A percentile compares a stretch with the other conserved stretches of the same genome.
Conservation (phyloP, 768 basidiomycete species). For the Serendipita sp. region DNA sequence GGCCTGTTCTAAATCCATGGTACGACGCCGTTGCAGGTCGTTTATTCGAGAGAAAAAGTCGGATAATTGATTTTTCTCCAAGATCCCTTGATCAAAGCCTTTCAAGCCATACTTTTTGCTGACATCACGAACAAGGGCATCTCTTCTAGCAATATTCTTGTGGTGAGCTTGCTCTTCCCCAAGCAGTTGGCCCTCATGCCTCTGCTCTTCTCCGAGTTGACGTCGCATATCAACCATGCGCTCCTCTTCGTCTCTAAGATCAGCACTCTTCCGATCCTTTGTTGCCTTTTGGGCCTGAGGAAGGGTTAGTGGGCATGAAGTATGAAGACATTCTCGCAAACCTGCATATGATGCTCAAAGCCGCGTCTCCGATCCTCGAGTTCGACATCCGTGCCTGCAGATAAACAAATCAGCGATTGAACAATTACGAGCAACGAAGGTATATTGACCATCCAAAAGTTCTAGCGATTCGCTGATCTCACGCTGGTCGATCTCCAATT, state of each 20-base stretch:
- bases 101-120: conserved; percentile 52
- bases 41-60: conserved; percentile 56
- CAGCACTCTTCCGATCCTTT: background rate
- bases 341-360: conserved; percentile 16
- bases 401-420: background rate
- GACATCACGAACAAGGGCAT: conserved; percentile 55
- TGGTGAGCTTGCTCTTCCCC: conserved; percentile 72
- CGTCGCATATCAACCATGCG: conserved; percentile 14
- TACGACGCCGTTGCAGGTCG: conserved; percentile 47
- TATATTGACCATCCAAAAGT: conserved; percentile 40
- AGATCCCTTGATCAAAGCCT: conserved; percentile 53
- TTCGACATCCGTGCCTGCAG: conserved; percentile 56
- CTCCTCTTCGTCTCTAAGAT: conserved; percentile 13
- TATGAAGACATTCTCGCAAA: background rate
- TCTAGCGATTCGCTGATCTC: conserved; percentile 48
- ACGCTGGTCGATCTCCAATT: conserved; percentile 43
- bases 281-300: background rate
- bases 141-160: conserved; percentile 50
- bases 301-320: too few species aligned
- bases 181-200: conserved; percentile 37
- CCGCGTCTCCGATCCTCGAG: conserved; percentile 26
- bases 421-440: background rate
- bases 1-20: conserved; percentile 45
- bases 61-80: conserved; percentile 52
- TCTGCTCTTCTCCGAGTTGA: conserved; percentile 17